These are phyloP conservation scores for Fusarium sp. DNA, from an alignment of 2,329 filamentous ascomycete species.

Conservation along the genomic window DNA sequence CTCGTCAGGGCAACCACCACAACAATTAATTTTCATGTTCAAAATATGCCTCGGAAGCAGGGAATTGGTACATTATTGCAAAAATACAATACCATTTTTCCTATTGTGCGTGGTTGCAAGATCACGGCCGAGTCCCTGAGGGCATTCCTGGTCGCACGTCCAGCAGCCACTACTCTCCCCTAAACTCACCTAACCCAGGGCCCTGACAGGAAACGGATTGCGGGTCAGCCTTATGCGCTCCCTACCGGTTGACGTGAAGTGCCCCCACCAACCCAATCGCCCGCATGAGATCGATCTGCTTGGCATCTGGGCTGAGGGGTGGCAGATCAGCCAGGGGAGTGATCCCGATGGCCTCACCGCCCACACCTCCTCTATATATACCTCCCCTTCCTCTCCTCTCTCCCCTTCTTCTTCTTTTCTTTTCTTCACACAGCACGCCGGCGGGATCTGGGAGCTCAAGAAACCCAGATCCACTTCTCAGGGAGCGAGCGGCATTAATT, in stretches of 20 bases:
- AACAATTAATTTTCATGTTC: slow-evolving; percentile 19
- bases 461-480: slow-evolving; percentile 10
- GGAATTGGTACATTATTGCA: neutral
- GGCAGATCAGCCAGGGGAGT: slow-evolving; percentile 36
- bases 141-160: slow-evolving; percentile 16
- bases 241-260: neutral
- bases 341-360: slow-evolving; percentile 22
- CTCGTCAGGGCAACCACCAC: slow-evolving; percentile 36
- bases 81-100: slow-evolving; percentile 1
- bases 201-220: slow-evolving; percentile 11
- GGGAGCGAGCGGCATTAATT: slow-evolving; percentile 25
- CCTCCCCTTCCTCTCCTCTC: neutral
- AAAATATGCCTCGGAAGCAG: slow-evolving; percentile 22
- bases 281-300: slow-evolving; percentile 1
- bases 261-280: neutral
- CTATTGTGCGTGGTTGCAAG: slow-evolving; percentile 9
- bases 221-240: neutral
- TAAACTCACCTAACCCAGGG: slow-evolving; percentile 15
- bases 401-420: slow-evolving; percentile 1
- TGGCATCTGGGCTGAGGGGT: neutral
- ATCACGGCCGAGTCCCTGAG: slow-evolving; percentile 29
- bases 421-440: slow-evolving; percentile 17
- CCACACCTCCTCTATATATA: slow-evolving; percentile 12
- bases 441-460: slow-evolving; percentile 24
- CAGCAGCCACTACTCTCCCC: slow-evolving; percentile 1